phyloP scores from a whole-genome alignment of 2,329 filamentous ascomycete species.

The Xylaria hypoxylon region DNA sequence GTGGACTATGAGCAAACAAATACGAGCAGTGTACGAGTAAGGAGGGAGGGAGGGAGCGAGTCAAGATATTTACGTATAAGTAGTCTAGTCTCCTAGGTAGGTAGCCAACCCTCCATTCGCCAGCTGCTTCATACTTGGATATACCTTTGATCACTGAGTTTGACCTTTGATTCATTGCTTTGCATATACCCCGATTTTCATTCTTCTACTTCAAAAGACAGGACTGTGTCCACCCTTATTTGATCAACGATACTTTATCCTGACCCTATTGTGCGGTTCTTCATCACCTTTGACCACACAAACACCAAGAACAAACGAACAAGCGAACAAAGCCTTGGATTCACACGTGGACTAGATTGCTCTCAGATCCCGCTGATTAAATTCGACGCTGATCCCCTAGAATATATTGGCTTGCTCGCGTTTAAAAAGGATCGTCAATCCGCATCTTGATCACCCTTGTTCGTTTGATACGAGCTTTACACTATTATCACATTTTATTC shows the following conservation, averaged over 20 bases:
- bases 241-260: conserved; percentile 8
- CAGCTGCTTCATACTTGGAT: too few species aligned
- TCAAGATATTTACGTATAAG: too few species aligned
- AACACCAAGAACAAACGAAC: conserved; percentile 15
- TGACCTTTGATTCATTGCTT: background rate
- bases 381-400: background rate
- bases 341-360: too few species aligned
- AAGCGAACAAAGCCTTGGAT: conserved; percentile 12
- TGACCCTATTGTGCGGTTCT: background rate
- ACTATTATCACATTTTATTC: conserved; percentile 2
- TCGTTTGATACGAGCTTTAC: conserved; percentile 37
- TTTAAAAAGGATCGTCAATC: background rate
- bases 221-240: conserved; percentile 30
- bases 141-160: background rate
- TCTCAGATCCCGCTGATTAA: background rate
- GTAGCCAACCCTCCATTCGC: too few species aligned
- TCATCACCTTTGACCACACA: conserved; percentile 16
- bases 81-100: too few species aligned
- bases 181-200: background rate
- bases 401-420: background rate
- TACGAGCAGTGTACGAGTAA: too few species aligned
- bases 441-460: conserved; percentile 7
- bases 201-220: conserved; percentile 17
- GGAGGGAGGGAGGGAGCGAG: too few species aligned
- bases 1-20: too few species aligned